These are phyloP conservation scores for Teratosphaeria epicoccoides DNA, from an alignment of 2,329 filamentous ascomycete species.

Conservation along the genomic window DNA sequence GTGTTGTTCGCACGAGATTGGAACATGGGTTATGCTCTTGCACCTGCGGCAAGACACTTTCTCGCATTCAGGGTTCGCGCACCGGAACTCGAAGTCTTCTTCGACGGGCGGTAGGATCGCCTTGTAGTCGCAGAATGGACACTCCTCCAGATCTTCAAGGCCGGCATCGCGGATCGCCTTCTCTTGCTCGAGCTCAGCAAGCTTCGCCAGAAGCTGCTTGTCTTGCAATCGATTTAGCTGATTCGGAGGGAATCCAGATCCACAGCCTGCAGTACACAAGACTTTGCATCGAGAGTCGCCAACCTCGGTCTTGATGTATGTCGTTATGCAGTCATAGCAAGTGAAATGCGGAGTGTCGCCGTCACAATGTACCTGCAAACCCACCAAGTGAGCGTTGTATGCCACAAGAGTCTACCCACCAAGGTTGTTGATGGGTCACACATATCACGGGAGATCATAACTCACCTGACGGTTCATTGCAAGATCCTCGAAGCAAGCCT, in stretches of 20 bases:
- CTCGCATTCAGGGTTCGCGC: slow-evolving; percentile 54
- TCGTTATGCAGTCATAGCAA: slow-evolving; percentile 56
- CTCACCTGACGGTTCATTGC: slow-evolving; percentile 51
- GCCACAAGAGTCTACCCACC: not conserved
- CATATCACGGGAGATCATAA: too few species aligned
- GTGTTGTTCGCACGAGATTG: slow-evolving; percentile 57
- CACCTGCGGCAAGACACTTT: slow-evolving; percentile 48
- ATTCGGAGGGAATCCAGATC: slow-evolving; percentile 46
- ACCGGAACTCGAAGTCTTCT: slow-evolving; percentile 62
- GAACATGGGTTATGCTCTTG: slow-evolving; percentile 57
- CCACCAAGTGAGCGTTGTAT: not conserved
- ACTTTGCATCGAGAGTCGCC: slow-evolving; percentile 60
- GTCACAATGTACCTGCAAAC: slow-evolving; percentile 47
- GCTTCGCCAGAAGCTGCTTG: slow-evolving; percentile 46
- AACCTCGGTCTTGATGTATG: slow-evolving; percentile 56
- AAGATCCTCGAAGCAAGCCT: slow-evolving; percentile 56
- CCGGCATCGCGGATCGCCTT: slow-evolving; percentile 57
- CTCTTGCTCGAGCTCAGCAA: slow-evolving; percentile 63
- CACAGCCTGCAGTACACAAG: slow-evolving; percentile 56
- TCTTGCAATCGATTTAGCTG: slow-evolving; percentile 51
- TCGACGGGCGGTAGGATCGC: slow-evolving; percentile 60
- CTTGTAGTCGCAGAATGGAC: slow-evolving; percentile 74
- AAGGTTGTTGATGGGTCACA: too few species aligned
- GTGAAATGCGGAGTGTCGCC: slow-evolving; percentile 53
- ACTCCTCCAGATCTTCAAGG: slow-evolving; percentile 62